Base-by-base conservation (phyloP, 257 asterid species). In the Fraxinus quadrangulata region DNA sequence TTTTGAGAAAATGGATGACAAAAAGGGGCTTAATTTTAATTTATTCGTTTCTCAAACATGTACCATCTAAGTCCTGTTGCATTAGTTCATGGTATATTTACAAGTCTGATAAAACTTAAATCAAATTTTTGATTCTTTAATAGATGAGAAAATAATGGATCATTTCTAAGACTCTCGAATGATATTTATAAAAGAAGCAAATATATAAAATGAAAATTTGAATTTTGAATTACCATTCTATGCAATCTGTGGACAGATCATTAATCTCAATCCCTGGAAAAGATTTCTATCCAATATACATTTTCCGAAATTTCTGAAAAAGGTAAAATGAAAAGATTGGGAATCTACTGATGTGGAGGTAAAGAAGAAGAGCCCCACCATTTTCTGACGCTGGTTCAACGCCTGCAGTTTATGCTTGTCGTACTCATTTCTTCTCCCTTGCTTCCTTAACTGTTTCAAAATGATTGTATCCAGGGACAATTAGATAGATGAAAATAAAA, bases 331-430 rank as follows among this genome's bases (percentile, higher is more conserved):
- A 31, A 31, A 67, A 34, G 42, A 67, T 56, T 69, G 24, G 40
- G 75, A 74, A 69, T 8, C 56, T n/a, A 72, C 30, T 75, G 23
- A 78, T 36, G n/a, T 67, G 4, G 69, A 67, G 16, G 28, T 24
- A 45, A 71, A 9, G 63, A 34, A 21, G 61, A 79, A 59, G 78
- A 81, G 75, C 70, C 90, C 75, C 79, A 96, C 99, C 96, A 96
- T 86, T 80, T 96, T 93, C 84, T 96, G 99, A 33, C 97, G 97
- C 78, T 92, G 99, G 85, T 96, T 96, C 87, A 96, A 71, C 73
- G 98, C 94, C 85, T 85, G 99, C 84, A 96, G 76, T 84, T 96
- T 96, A 84, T 96, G 98, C 80, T 98, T 89, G 76, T 96, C 98
- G 75, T 93, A 93, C 84, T 96, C 99, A 56, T 93, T 96, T 86